A percentile compares a stretch with the other conserved stretches of the same genome.
Conservation (phyloP, 2,329 filamentous ascomycete genomes). For the Penicillium occitanis region DNA sequence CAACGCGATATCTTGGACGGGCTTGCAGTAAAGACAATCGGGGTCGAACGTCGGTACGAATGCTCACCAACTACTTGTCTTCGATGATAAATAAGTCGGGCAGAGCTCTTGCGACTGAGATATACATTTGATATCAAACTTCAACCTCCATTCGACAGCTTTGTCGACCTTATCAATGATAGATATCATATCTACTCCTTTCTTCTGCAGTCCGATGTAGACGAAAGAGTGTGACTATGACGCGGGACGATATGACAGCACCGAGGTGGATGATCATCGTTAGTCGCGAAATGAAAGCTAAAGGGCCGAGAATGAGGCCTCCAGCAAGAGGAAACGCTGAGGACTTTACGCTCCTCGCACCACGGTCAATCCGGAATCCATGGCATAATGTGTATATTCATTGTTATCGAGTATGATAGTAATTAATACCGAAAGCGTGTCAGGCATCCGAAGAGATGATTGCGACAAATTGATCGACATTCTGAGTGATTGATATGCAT, state of each 20-base stretch:
- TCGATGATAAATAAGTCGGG: background rate
- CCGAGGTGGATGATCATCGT: background rate
- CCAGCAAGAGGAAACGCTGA: background rate
- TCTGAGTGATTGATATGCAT: too few species aligned
- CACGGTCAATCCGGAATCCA: background rate
- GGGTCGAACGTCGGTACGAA: background rate
- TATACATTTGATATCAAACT: background rate
- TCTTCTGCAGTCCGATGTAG: background rate
- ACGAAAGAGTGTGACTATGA: background rate
- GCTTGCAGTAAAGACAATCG: background rate
- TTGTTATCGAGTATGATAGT: background rate
- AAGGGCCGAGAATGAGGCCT: background rate
- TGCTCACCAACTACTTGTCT: background rate
- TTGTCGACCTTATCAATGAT: background rate
- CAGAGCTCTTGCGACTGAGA: background rate
- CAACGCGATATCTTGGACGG: background rate
- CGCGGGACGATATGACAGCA: background rate
- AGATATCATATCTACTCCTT: background rate
- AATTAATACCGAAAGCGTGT: background rate
- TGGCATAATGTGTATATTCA: background rate
- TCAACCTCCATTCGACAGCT: background rate
- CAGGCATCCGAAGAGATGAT: background rate
- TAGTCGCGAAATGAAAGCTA: background rate
- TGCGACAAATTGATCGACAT: background rate
- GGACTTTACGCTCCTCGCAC: background rate